phyloP scores from a whole-genome alignment of 768 basidiomycete genomes.

The Lactarius hengduanensis region DNA sequence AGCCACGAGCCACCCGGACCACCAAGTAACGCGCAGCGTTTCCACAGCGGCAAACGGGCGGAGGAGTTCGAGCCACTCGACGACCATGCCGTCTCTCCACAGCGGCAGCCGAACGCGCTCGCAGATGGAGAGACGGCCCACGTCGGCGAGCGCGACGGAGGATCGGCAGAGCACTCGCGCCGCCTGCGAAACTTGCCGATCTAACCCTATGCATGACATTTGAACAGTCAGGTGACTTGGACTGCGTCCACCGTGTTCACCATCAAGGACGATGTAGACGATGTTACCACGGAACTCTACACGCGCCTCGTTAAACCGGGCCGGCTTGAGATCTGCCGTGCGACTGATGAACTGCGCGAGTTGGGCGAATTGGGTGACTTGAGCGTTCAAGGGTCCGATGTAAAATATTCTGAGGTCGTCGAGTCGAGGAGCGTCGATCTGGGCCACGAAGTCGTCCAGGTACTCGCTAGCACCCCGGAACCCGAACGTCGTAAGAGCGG shows the following conservation, averaged over 20 bases:
- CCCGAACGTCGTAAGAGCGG: neutral
- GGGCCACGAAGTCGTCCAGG: conserved; percentile 6
- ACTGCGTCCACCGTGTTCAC: neutral
- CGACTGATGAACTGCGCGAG: neutral
- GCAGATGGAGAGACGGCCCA: neutral
- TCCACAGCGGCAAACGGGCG: conserved; percentile 4
- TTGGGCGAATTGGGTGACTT: neutral
- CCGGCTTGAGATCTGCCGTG: neutral
- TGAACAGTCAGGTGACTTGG: neutral
- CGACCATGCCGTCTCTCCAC: neutral
- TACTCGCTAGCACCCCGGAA: conserved; percentile 6
- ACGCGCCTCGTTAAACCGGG: neutral
- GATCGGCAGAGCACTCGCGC: neutral
- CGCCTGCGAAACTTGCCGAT: conserved; percentile 8
- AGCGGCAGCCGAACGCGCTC: neutral
- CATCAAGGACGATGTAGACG: neutral
- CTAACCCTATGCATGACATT: neutral
- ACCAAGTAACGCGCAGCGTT: neutral
- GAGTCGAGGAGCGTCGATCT: conserved; percentile 7
- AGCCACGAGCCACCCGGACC: neutral
- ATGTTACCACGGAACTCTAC: neutral
- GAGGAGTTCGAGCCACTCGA: conserved; percentile 4
- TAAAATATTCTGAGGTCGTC: neutral
- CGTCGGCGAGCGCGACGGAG: neutral
- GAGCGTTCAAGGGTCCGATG: neutral